These are phyloP conservation scores for Harringtonia lauricola DNA, from an alignment of 2,329 filamentous ascomycete species.

Conservation along the genomic window DNA sequence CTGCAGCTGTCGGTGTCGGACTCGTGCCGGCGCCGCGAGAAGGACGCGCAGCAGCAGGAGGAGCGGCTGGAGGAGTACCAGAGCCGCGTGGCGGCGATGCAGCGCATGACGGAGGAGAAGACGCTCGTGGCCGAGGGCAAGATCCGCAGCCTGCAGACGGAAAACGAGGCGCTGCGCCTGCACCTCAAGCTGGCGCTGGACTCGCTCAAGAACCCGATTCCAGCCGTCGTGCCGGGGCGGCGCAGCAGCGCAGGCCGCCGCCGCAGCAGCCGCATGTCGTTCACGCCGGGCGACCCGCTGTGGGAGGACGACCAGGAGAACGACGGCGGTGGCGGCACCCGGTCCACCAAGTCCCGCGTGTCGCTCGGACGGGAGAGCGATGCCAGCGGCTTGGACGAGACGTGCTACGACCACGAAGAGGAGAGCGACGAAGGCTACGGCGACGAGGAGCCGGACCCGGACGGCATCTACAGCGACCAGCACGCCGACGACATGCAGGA, in stretches of 20 bases:
- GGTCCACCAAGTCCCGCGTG: no score
- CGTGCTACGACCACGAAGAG: slow-evolving; percentile 16
- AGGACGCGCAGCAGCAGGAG: slow-evolving; percentile 60
- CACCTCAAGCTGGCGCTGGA: slow-evolving; percentile 81
- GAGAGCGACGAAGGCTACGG: slow-evolving; percentile 41
- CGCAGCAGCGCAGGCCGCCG: slow-evolving; percentile 10
- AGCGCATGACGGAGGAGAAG: slow-evolving; percentile 91
- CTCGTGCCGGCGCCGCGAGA: slow-evolving; percentile 54
- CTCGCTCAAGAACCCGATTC: slow-evolving; percentile 86
- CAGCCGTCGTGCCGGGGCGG: slow-evolving; percentile 33
- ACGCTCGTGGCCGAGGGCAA: slow-evolving; percentile 86
- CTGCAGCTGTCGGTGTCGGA: slow-evolving; percentile 69
- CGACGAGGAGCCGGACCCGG: slow-evolving; percentile 18
- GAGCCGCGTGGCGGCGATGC: slow-evolving; percentile 77
- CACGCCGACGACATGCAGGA: slow-evolving; percentile 60
- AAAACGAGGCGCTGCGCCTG: slow-evolving; percentile 81
- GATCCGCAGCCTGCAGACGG: slow-evolving; percentile 76
- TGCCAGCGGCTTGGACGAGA: slow-evolving; percentile 16
- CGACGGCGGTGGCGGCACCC: no score
- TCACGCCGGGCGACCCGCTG: background rate
- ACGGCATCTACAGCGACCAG: slow-evolving; percentile 36
- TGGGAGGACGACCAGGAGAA: no score
- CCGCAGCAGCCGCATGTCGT: slow-evolving; percentile 7
- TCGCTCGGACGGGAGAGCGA: slow-evolving; percentile 17
- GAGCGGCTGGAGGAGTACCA: slow-evolving; percentile 93